Conservation (phyloP, 2,329 filamentous ascomycete species). For the Westerdykella aurantiaca region DNA sequence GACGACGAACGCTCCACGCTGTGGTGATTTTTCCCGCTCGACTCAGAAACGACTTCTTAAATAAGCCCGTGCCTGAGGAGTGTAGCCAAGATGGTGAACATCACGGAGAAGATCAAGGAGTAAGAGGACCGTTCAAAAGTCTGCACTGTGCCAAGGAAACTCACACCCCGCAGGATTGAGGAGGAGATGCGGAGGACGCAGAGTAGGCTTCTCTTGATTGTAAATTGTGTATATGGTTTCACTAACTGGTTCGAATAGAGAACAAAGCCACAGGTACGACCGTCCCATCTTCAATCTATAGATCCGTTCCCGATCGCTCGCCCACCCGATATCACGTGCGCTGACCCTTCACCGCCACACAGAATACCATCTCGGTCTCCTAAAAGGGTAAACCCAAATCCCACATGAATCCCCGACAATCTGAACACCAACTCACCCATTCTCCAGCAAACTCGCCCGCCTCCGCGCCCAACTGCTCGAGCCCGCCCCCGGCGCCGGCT, state of each 20-base stretch:
- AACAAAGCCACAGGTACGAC: slow-evolving; percentile 94
- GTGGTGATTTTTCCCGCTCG: too few species aligned
- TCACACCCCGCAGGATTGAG: slow-evolving; percentile 69
- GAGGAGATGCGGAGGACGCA: slow-evolving; percentile 99
- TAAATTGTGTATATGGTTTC: background rate
- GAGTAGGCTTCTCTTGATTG: slow-evolving; percentile 56
- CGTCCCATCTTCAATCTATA: background rate
- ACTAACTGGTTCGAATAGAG: slow-evolving; percentile 54
- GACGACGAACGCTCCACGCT: too few species aligned
- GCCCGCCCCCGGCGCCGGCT: slow-evolving; percentile 71
- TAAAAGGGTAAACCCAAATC: slow-evolving; percentile 68
- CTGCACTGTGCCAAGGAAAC: slow-evolving; percentile 24
- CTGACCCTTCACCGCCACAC: slow-evolving; percentile 28
- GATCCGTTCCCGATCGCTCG: slow-evolving; percentile 2
- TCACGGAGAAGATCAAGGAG: slow-evolving; percentile 99
- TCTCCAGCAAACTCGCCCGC: slow-evolving; percentile 80
- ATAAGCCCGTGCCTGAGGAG: background rate
- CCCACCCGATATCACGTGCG: slow-evolving; percentile 21
- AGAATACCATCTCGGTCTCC: slow-evolving; percentile 97
- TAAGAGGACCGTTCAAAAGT: slow-evolving; percentile 43
- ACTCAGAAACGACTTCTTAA: too few species aligned
- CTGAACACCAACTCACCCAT: slow-evolving; percentile 13
- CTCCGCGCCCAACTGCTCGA: slow-evolving; percentile 91
- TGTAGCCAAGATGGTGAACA: slow-evolving; percentile 78
- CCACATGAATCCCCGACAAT: background rate